Conservation (phyloP, 345 rosid genomes). For the Eucalyptus erythrocorys region DNA sequence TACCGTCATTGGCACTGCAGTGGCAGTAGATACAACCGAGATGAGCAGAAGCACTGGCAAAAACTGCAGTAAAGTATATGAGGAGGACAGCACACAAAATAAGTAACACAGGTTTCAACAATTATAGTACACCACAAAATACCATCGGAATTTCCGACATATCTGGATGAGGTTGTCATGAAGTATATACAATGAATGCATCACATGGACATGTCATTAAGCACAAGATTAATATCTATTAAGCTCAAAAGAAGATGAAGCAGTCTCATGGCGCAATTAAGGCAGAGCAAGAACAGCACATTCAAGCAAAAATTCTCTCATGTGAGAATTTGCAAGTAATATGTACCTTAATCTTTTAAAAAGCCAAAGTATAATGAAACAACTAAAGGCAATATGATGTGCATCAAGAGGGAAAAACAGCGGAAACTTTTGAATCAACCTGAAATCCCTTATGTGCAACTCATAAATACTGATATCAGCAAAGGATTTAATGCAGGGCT, state of each 20-base stretch:
- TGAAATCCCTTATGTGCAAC: conserved; percentile 91
- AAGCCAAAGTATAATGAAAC: not conserved
- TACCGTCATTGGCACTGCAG: conserved; percentile 55
- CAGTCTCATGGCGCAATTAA: not conserved
- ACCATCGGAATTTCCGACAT: not conserved
- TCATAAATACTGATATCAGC: conserved; percentile 86
- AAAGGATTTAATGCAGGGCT: conserved; percentile 42
- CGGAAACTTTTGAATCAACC: conserved; percentile 25
- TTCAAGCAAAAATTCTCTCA: not conserved
- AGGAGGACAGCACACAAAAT: not conserved
- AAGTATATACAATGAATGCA: not conserved
- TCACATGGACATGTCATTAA: not conserved
- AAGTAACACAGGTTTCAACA: not conserved
- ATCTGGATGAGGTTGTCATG: not conserved
- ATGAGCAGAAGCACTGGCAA: not conserved
- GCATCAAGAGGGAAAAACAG: not conserved
- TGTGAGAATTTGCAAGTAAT: not conserved
- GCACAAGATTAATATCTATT: not conserved
- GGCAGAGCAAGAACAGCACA: not conserved
- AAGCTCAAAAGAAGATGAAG: not conserved
- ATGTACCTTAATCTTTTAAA: not conserved
- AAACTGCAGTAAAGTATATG: not conserved
- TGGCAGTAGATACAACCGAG: not conserved
- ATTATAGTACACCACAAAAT: not conserved
- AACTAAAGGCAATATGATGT: not conserved